These are phyloP conservation scores for Globisporangium cystogenes DNA, from an alignment of 352 stramenopile species.

Conservation along the genomic window DNA sequence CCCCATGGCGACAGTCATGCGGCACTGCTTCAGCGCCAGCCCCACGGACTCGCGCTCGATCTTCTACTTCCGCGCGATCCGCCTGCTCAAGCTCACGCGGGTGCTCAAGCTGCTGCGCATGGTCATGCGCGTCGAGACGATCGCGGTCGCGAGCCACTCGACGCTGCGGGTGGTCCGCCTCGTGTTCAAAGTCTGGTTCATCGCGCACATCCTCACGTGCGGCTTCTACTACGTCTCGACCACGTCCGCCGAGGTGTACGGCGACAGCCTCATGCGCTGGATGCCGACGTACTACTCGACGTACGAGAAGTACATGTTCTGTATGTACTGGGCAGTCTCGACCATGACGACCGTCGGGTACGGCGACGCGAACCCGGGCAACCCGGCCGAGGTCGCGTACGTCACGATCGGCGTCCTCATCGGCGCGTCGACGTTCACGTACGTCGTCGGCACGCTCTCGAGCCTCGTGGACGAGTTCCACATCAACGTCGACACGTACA, in stretches of 20 bases:
- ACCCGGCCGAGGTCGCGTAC: conserved; percentile 48
- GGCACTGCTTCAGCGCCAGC: conserved; percentile 8
- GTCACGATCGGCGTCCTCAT: conserved; percentile 49
- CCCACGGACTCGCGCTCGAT: conserved; percentile 20
- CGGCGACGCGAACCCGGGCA: conserved; percentile 56
- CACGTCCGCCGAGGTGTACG: conserved; percentile 24
- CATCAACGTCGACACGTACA: conserved; percentile 34
- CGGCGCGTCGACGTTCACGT: conserved; percentile 64
- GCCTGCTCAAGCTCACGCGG: conserved; percentile 80
- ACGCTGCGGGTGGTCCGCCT: conserved; percentile 51
- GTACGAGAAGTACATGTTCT: conserved; percentile 61
- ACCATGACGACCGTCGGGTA: conserved; percentile 83
- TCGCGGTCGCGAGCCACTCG: conserved; percentile 42
- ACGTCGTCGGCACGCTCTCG: conserved; percentile 73
- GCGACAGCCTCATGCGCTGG: conserved; percentile 18
- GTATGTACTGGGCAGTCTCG: conserved; percentile 71
- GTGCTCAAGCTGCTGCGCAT: conserved; percentile 85
- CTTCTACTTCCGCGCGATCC: conserved; percentile 57
- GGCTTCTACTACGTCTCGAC: conserved; percentile 58
- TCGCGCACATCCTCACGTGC: conserved; percentile 51
- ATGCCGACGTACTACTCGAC: conserved; percentile 22
- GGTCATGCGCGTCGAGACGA: conserved; percentile 42
- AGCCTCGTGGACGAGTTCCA: conserved; percentile 75
- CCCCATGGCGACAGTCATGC: conserved; percentile 35
- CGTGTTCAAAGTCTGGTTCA: conserved; percentile 56